Evolutionary conservation across 257 asterid species (phyloP).

Genomic region (Nicotiana noctiflora): DNA sequence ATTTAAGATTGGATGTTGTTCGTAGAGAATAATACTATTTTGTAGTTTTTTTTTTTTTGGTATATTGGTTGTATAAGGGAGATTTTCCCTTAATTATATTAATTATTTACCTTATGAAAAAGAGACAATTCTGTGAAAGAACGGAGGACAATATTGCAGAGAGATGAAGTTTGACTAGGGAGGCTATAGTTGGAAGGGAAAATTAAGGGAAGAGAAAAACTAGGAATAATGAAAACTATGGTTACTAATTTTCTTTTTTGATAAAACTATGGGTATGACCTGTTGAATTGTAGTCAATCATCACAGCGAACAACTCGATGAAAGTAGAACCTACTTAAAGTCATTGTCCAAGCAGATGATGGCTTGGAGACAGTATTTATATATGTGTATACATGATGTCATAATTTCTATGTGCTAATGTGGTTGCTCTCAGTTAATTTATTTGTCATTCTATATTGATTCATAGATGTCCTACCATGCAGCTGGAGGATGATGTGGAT

Average conservation of each 20-base stretch:
- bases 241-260: background rate
- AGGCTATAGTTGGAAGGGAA: background rate
- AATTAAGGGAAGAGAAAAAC: background rate
- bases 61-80: background rate
- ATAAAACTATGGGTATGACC: background rate
- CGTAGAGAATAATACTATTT: background rate
- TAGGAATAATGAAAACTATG: background rate
- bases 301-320: background rate
- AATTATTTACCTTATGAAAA: background rate
- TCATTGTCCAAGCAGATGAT: background rate
- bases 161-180: background rate
- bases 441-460: background rate
- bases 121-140: background rate
- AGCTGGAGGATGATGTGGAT: conserved; percentile 56
- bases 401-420: background rate
- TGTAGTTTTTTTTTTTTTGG: background rate
- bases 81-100: background rate
- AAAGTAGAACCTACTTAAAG: background rate
- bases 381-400: background rate
- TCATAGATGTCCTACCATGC: conserved; percentile 29
- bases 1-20: background rate
- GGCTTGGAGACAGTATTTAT: background rate
- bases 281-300: conserved; percentile 2
- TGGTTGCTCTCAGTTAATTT: background rate
- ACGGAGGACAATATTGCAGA: conserved; percentile 2